Evolutionary conservation across 495 filamentous ascomycete genomes (phyloP), one percentile per base, ranked within the genome.

Genomic region (Penicillium canescens): DNA sequence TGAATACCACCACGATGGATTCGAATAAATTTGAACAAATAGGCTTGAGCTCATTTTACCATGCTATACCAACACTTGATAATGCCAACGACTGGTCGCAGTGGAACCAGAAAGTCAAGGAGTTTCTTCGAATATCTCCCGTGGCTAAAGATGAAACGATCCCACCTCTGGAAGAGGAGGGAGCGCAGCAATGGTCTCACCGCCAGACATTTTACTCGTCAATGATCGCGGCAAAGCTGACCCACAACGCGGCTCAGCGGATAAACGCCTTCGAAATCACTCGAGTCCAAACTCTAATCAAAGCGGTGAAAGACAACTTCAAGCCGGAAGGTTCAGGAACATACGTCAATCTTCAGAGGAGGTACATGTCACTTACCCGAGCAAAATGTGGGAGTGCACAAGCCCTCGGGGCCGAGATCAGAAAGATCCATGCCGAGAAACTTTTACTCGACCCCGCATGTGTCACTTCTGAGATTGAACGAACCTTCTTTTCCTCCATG

Each of bases 401-500:
- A 55, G 53, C 53, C 28, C 44, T 55, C 5, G 23, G 23, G 23
- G 23, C 23, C 23, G 23, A 24, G 23, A 24, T 24, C 23, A 24
- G 23, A 24, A 55, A 55, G 46, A 55, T 49, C 21, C 45, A 55
- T 50, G 53, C 53, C 24, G 45, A 55, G 24, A 55, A 55, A 39
- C 43, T 55, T 24, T 38, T 55, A 14, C 45, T n/a, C n/a, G n/a
- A n/a, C n/a, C n/a, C n/a, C n/a, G n/a, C n/a, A n/a, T n/a, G n/a
- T n/a, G n/a, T n/a, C 49, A 55, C 37, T 20, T 55, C 45, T 26
- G 53, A 55, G 16, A 55, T 55, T 43, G 53, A 55, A 31, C 53
- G 53, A 55, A 55, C 41, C 44, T 56, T 20, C 51, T 57, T 23
- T 57, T 52, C 41, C 12, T 57, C 16, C 38, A 57, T 9, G 47